A percentile compares a stretch with the other conserved stretches of the same genome.
Conservation (phyloP, 169 alveolate genomes). For the Babesia bigemina region DNA sequence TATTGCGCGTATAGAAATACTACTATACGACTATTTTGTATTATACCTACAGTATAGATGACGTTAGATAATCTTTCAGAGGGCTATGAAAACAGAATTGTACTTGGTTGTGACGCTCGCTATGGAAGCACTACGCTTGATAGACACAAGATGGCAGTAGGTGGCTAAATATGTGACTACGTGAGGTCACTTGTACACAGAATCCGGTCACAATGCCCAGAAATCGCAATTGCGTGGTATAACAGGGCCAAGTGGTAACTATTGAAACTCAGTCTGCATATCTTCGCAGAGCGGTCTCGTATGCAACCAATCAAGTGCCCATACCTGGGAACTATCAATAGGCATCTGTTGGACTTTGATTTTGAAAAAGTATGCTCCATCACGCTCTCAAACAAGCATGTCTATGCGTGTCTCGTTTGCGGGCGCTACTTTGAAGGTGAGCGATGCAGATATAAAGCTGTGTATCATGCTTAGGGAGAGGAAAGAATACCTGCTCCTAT, state of each 20-base stretch:
- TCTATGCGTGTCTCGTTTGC: constrained; percentile 96
- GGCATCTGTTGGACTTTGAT: constrained; percentile 97
- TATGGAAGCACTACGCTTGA: no score
- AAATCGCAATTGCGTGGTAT: not conserved
- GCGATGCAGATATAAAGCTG: not conserved
- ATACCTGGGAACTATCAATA: constrained; percentile 91
- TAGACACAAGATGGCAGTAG: not conserved
- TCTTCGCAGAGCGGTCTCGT: not conserved
- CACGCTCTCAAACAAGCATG: constrained; percentile 92
- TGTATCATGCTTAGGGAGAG: constrained; percentile 78
- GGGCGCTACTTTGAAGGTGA: constrained; percentile 96
- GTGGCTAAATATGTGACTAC: not conserved
- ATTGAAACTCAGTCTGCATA: not conserved
- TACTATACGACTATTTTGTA: no score
- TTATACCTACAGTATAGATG: no score
- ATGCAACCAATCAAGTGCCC: constrained; percentile 86
- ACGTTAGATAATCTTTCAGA: not conserved
- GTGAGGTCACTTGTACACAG: not conserved
- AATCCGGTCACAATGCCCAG: not conserved
- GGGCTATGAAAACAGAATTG: not conserved
- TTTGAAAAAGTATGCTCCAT: constrained; percentile 96
- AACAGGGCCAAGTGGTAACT: not conserved
- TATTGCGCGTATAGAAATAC: no score
- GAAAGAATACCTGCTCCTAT: constrained; percentile 93
- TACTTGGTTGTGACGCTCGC: not conserved